Evolutionary conservation across 2,329 filamentous ascomycete genomes (phyloP).

Genomic region (Plenodomus biglobosus): DNA sequence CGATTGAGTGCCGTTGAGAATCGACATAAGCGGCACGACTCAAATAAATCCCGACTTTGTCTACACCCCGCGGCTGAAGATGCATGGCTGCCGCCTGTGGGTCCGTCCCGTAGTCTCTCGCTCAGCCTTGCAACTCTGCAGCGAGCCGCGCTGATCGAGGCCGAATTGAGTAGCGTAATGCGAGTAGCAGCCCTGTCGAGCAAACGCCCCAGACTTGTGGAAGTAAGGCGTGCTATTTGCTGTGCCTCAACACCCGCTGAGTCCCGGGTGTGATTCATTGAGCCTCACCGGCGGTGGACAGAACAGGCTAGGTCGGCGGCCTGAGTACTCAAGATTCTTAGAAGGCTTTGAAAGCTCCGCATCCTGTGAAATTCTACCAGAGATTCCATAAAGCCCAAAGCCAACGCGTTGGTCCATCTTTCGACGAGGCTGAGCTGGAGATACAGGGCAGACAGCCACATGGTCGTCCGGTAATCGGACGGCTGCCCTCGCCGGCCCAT

Average conservation of each 20-base stretch:
- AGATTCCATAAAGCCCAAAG: not conserved
- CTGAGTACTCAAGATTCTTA: not conserved
- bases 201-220: not conserved
- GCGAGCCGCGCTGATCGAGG: constrained; percentile 5
- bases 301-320: too few relatives aligned
- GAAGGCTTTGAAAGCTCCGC: not conserved
- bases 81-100: constrained; percentile 18
- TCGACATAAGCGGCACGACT: not conserved
- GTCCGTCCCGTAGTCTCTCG: constrained; percentile 1
- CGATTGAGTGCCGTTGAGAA: not conserved
- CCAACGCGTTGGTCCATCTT: not conserved
- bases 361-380: not conserved
- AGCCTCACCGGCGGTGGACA: constrained; percentile 1
- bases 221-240: constrained; percentile 7
- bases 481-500: constrained; percentile 4
- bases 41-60: constrained; percentile 1
- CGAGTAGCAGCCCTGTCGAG: not conserved
- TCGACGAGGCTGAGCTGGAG: constrained; percentile 16
- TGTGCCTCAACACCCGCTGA: not conserved
- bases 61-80: constrained; percentile 16
- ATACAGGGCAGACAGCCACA: constrained; percentile 13
- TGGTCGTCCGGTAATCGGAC: constrained; percentile 7
- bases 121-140: constrained; percentile 20
- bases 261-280: constrained; percentile 4
- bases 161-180: constrained; percentile 1